A percentile compares a stretch with the other conserved stretches of the same genome.
Conservation (phyloP, 2,329 filamentous ascomycete species). For the Pseudogymnoascus sp. region DNA sequence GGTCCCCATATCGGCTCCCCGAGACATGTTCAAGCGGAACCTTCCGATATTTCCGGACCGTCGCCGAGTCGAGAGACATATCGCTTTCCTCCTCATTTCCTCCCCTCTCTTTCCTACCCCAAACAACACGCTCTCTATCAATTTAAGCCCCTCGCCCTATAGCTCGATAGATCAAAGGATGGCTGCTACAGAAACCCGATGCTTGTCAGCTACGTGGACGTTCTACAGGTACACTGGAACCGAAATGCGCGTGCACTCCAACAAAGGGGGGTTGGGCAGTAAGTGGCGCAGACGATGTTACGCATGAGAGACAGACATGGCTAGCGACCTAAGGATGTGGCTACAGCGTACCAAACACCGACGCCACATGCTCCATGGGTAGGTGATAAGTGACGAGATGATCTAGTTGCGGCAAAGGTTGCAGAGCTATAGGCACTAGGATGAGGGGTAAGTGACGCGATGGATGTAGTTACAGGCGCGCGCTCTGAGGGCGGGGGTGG, state of each 20-base stretch:
- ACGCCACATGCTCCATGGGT: background rate
- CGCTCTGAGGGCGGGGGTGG: background rate
- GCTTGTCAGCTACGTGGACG: background rate
- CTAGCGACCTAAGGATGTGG: background rate
- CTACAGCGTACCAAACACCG: background rate
- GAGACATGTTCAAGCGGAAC: background rate
- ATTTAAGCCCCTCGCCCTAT: background rate
- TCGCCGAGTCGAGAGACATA: background rate
- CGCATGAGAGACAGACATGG: background rate
- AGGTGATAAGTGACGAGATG: background rate
- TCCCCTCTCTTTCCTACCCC: background rate
- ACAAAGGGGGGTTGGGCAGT: background rate
- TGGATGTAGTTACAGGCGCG: background rate
- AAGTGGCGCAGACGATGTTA: background rate
- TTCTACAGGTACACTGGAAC: background rate
- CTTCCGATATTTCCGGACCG: background rate
- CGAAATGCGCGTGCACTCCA: background rate
- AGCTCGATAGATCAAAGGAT: background rate
- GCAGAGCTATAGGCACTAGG: background rate
- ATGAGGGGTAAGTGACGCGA: background rate
- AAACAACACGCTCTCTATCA: background rate
- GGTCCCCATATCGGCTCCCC: background rate
- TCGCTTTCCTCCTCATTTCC: background rate
- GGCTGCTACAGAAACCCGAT: background rate
- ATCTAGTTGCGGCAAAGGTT: background rate